These are phyloP conservation scores for Capronia americana DNA, from an alignment of 2,329 filamentous ascomycete species.

Conservation along the genomic window DNA sequence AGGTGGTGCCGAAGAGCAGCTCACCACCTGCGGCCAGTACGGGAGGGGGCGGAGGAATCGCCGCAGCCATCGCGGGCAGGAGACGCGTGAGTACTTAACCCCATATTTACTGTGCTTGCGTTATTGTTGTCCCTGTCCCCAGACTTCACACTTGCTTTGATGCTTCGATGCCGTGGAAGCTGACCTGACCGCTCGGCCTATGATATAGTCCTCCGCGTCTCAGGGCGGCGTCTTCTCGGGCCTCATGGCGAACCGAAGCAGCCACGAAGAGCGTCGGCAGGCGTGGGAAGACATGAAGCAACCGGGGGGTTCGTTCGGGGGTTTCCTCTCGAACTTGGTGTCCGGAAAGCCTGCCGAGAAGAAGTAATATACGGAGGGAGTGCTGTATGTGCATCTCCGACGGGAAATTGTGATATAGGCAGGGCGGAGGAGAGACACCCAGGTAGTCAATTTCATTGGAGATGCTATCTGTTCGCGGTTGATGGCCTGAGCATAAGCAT, in stretches of 20 bases:
- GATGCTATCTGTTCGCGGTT: background rate
- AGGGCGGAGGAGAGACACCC: background rate
- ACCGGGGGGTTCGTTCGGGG: constrained; percentile 23
- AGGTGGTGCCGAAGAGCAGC: constrained; percentile 59
- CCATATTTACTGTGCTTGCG: background rate
- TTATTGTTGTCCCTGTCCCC: background rate
- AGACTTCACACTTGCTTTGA: background rate
- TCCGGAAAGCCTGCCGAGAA: constrained; percentile 31
- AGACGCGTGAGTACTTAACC: constrained; percentile 27
- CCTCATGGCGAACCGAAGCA: constrained; percentile 30
- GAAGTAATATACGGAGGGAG: constrained; percentile 21
- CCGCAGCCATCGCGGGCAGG: constrained; percentile 32
- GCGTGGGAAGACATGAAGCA: constrained; percentile 34
- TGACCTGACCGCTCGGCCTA: background rate
- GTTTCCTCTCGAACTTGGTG: constrained; percentile 27
- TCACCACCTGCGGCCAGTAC: constrained; percentile 77
- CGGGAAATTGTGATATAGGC: background rate
- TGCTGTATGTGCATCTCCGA: too few relatives aligned
- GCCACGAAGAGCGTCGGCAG: constrained; percentile 28
- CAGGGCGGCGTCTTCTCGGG: constrained; percentile 35
- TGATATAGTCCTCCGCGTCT: constrained; percentile 33
- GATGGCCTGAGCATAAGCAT: background rate
- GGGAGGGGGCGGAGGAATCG: constrained; percentile 87
- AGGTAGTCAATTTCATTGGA: background rate
- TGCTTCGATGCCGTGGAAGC: background rate